phyloP scores from a whole-genome alignment of 208 protist species.

The Wallacemonas collosoma region DNA sequence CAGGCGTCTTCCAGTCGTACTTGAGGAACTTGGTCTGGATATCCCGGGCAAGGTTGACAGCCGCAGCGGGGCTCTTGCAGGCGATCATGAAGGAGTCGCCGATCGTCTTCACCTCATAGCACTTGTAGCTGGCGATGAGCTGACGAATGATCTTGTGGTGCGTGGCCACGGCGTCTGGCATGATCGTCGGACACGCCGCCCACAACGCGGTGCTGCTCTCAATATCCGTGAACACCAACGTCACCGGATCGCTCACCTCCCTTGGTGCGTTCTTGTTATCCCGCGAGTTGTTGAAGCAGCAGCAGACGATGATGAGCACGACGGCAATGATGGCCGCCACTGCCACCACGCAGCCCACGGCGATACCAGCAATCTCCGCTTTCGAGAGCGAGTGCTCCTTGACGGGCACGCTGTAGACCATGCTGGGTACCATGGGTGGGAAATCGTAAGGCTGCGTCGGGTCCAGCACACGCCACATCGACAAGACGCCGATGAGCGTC shows the following conservation, averaged over 20 bases:
- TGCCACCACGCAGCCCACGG: constrained; percentile 19
- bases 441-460: constrained; percentile 17
- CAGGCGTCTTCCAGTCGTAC: constrained; percentile 50
- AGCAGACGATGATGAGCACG: background rate
- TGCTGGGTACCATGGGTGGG: constrained; percentile 27
- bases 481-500: constrained; percentile 29
- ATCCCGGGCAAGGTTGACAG: constrained; percentile 46
- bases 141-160: constrained; percentile 74
- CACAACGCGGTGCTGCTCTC: constrained; percentile 83
- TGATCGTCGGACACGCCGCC: constrained; percentile 55
- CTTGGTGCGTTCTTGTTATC: constrained; percentile 60
- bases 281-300: constrained; percentile 25
- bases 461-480: constrained; percentile 30
- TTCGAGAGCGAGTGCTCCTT: constrained; percentile 18
- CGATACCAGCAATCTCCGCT: constrained; percentile 30
- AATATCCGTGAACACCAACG: constrained; percentile 80
- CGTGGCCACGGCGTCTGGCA: constrained; percentile 63
- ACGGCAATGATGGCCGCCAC: constrained; percentile 13
- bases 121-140: constrained; percentile 57
- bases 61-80: constrained; percentile 45
- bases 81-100: constrained; percentile 89
- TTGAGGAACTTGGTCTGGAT: constrained; percentile 56
- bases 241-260: constrained; percentile 39
- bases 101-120: constrained; percentile 89
- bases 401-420: constrained; percentile 24